phyloP scores from a whole-genome alignment of 495 filamentous ascomycete genomes.

The Haplographium delicatum region DNA sequence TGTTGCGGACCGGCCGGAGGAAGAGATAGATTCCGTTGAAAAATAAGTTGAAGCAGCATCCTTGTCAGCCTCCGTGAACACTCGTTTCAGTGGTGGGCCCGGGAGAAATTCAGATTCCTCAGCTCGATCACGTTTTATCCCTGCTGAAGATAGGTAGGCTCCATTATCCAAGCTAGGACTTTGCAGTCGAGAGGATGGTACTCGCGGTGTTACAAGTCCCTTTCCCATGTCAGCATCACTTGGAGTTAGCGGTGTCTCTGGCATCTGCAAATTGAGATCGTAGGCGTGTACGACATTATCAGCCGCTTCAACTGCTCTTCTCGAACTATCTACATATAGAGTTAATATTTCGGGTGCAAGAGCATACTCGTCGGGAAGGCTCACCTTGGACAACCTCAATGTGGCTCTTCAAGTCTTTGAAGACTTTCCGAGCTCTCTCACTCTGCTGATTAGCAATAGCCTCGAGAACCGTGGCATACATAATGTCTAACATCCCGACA shows the following conservation, averaged over 20 bases:
- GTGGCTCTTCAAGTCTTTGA: conserved; percentile 61
- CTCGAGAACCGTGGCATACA: conserved; percentile 74
- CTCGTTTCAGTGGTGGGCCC: conserved; percentile 18
- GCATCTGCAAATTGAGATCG: conserved; percentile 78
- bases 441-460: conserved; percentile 53
- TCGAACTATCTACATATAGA: conserved; percentile 59
- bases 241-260: conserved; percentile 44
- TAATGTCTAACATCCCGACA: conserved; percentile 80
- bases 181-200: neutral
- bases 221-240: conserved; percentile 6
- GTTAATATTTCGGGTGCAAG: neutral
- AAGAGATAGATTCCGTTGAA: neutral
- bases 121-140: conserved; percentile 12
- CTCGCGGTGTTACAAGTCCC: neutral
- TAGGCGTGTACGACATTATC: conserved; percentile 88
- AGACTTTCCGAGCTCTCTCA: conserved; percentile 45
- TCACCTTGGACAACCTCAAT: conserved; percentile 73
- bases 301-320: conserved; percentile 72
- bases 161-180: neutral
- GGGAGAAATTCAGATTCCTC: conserved; percentile 11
- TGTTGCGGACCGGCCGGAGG: neutral
- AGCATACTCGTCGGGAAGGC: neutral
- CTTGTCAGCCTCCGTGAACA: conserved; percentile 11
- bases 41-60: conserved; percentile 3
- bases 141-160: neutral